A percentile compares a stretch with the other conserved stretches of the same genome.
Conservation (phyloP, 176 grass and related monocot species). For the Leersia perrieri region DNA sequence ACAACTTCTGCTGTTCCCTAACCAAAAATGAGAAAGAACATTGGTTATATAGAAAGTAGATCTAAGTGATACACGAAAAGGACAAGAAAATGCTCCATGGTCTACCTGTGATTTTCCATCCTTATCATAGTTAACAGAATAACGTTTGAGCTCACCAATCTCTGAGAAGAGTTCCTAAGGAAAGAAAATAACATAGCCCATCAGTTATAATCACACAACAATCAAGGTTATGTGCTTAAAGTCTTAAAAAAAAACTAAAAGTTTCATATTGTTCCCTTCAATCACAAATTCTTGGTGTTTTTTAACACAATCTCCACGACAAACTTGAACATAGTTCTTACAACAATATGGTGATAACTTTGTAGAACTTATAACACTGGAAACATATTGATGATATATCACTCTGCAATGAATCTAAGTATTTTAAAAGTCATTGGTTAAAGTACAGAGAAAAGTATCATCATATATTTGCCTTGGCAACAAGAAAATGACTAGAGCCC, state of each 20-base stretch:
- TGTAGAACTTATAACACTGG: neutral
- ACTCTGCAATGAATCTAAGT: neutral
- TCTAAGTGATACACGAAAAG: constrained; percentile 13
- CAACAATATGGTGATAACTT: neutral
- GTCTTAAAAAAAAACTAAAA: constrained; percentile 7
- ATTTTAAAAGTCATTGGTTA: neutral
- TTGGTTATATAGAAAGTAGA: neutral
- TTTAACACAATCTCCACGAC: neutral
- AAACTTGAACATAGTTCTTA: constrained; percentile 5
- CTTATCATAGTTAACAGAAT: constrained; percentile 84
- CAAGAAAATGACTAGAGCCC: neutral
- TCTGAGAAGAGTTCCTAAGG: constrained; percentile 82
- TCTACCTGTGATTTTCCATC: constrained; percentile 76
- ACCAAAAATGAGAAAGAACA: constrained; percentile 6
- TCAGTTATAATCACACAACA: constrained; percentile 18
- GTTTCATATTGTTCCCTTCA: neutral
- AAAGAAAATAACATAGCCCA: constrained; percentile 24
- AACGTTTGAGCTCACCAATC: constrained; percentile 80
- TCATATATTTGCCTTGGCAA: neutral
- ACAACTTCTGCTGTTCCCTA: constrained; percentile 91
- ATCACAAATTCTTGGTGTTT: neutral
- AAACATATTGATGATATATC: neutral
- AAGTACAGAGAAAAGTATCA: neutral
- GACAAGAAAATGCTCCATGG: neutral
- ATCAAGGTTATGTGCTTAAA: neutral